Evolutionary conservation across 768 basidiomycete species (phyloP), one percentile per base, ranked within the genome.

Genomic region (Mycena metata): DNA sequence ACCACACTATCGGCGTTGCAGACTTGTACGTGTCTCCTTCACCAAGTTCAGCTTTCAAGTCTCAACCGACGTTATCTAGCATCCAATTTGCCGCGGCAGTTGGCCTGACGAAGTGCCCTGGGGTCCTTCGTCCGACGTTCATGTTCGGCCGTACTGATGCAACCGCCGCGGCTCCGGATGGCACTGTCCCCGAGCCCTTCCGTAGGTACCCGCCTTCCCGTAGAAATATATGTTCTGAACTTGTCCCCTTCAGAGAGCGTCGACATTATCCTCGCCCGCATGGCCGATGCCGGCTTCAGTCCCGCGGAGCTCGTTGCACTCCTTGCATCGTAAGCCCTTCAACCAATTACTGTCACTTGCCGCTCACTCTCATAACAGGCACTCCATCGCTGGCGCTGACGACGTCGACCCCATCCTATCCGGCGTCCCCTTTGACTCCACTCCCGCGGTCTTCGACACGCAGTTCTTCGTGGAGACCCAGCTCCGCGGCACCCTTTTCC

Each of bases 21-120:
- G 79, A 80, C 70, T 75, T 80, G 78, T 79, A 57, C 33, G n/a
- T n/a, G n/a, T n/a, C n/a, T n/a, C n/a, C n/a, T n/a, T n/a, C n/a
- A n/a, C n/a, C n/a, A n/a, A n/a, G n/a, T n/a, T n/a, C n/a, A n/a
- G n/a, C n/a, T n/a, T n/a, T n/a, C n/a, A n/a, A n/a, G n/a, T n/a
- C n/a, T n/a, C n/a, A n/a, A n/a, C n/a, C n/a, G n/a, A n/a, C n/a
- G n/a, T n/a, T n/a, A 26, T 19, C 19, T 56, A 72, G 73, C 47
- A 78, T 79, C 49, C 78, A 79, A 23, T 77, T 80, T 41, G 75
- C 78, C 23, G 77, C 72, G 24, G 77, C 76, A 10, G 75, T 79
- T 39, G 74, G 71, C 33, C 59, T 77, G 21, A 68, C 56, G 33
- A 75, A 76, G 67, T 80, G 79, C 66, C 77, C 77, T 11, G 80